Base-by-base conservation (phyloP, 495 filamentous ascomycete genomes). In the Lindgomyces ingoldianus region DNA sequence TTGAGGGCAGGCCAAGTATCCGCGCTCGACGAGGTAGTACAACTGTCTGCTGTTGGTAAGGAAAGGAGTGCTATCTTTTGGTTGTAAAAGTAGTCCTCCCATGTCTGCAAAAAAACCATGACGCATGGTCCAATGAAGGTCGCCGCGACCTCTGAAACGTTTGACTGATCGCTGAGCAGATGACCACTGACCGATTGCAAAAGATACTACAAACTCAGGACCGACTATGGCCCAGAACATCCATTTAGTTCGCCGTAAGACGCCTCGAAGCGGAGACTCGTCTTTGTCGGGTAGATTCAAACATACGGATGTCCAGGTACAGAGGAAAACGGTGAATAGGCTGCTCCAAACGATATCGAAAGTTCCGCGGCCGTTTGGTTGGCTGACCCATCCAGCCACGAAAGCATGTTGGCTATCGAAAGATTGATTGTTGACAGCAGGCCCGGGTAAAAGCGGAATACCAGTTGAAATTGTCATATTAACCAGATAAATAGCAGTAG, bases 31-130 rank as follows among this genome's bases (percentile, higher is more conserved):
- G 0, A 76, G 51, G 27, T 71, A 74, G 0, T 36, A 1, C 1
- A 75, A 39, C 42, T 76, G 74, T 16, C 66, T 24, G 16, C 46
- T 25, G 39, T 71, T 53, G 21, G 74, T 55, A 1, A 72, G 71
- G 41, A 76, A 74, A 1, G 69, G 45, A 11, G 47, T 18, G 18
- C 33, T 52, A 55, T 72, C 71, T 3, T 41, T 52, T 1, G 68
- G 41, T 14, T 57, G 27, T 8, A 75, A 54, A 2, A 69, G 16
- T 26, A 75, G 44, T 0, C 70, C 74, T 18, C 74, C 74, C 68
- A 73, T 73, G 12, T 76, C 64, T 8, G 74, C 74, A 42, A 73
- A 75, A 55, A 75, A 75, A 0, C 50, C 72, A 25, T 76, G 74
- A 0, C 64, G 64, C 39, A 71, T 65, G 0, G 70, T 72, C 74